phyloP scores from a whole-genome alignment of 805 yeast species.

The Hanseniaspora pseudoguilliermondii region DNA sequence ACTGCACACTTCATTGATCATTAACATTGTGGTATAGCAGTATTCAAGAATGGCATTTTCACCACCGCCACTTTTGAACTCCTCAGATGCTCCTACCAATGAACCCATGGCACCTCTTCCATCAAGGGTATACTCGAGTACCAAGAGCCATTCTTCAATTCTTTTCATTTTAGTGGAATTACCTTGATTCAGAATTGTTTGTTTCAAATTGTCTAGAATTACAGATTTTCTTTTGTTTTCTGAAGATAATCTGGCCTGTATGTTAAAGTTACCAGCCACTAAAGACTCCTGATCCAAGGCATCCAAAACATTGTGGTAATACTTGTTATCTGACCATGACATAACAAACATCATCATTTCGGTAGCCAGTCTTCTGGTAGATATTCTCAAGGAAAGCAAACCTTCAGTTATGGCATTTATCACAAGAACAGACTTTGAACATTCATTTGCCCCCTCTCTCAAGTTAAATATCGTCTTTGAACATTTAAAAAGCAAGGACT shows the following conservation, averaged over 20 bases:
- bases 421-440: slow-evolving; percentile 33
- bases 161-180: slow-evolving; percentile 31
- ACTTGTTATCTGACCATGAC: slow-evolving; percentile 33
- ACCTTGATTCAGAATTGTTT: slow-evolving; percentile 13
- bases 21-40: slow-evolving; percentile 24
- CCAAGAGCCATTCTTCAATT: slow-evolving; percentile 58
- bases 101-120: slow-evolving; percentile 89
- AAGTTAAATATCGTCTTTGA: slow-evolving; percentile 60
- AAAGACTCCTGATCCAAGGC: slow-evolving; percentile 29
- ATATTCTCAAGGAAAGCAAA: slow-evolving; percentile 56
- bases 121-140: slow-evolving; percentile 54
- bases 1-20: slow-evolving; percentile 24
- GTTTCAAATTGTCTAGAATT: slow-evolving; percentile 6
- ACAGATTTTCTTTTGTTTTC: slow-evolving; percentile 13
- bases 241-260: slow-evolving; percentile 18
- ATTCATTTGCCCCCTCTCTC: slow-evolving; percentile 48
- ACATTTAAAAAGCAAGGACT: slow-evolving; percentile 64
- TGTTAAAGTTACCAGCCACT: slow-evolving; percentile 17
- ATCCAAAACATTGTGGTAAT: slow-evolving; percentile 33
- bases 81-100: slow-evolving; percentile 83
- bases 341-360: slow-evolving; percentile 55
- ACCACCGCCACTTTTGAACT: slow-evolving; percentile 37
- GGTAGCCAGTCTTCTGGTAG: slow-evolving; percentile 67
- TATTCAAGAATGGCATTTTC: slow-evolving; percentile 32
- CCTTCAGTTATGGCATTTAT: slow-evolving; percentile 59